Evolutionary conservation across 768 basidiomycete genomes (phyloP).

Genomic region (Naganishia vishniacii): DNA sequence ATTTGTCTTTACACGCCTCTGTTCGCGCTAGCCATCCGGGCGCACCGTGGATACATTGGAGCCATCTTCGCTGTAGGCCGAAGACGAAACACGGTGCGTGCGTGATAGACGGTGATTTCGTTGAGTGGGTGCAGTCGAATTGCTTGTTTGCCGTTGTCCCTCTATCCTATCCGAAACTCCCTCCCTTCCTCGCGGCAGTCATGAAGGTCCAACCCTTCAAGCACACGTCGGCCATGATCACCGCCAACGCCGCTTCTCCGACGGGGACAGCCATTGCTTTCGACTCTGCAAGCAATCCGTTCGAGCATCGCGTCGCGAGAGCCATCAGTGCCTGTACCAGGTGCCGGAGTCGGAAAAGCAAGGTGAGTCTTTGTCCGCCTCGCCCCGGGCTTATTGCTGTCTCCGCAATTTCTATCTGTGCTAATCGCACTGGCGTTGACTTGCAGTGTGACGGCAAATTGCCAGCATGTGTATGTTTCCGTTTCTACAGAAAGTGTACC

Average conservation of each 20-base stretch:
- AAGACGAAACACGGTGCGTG: no score
- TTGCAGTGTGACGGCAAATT: conserved; percentile 48
- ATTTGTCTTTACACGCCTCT: no score
- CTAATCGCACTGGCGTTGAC: no score
- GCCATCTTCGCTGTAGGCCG: no score
- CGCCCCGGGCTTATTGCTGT: background rate
- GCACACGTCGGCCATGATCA: background rate
- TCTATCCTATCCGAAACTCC: background rate
- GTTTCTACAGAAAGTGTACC: background rate
- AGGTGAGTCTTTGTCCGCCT: conserved; percentile 28
- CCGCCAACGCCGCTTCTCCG: background rate
- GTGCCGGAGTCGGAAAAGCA: conserved; percentile 46
- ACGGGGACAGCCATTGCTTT: background rate
- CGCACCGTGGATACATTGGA: no score
- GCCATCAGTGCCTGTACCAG: conserved; percentile 49
- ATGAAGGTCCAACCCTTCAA: conserved; percentile 25
- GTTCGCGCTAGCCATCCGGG: no score
- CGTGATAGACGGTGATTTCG: no score
- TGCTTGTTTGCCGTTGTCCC: no score
- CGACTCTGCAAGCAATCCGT: conserved; percentile 12
- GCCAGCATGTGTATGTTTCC: conserved; percentile 43
- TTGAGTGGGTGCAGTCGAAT: no score
- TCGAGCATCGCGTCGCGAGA: conserved; percentile 45
- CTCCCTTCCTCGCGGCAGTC: background rate
- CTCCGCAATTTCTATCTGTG: background rate